phyloP scores from a whole-genome alignment of 129 eudicot genomes.

The Artemisia tridentata region DNA sequence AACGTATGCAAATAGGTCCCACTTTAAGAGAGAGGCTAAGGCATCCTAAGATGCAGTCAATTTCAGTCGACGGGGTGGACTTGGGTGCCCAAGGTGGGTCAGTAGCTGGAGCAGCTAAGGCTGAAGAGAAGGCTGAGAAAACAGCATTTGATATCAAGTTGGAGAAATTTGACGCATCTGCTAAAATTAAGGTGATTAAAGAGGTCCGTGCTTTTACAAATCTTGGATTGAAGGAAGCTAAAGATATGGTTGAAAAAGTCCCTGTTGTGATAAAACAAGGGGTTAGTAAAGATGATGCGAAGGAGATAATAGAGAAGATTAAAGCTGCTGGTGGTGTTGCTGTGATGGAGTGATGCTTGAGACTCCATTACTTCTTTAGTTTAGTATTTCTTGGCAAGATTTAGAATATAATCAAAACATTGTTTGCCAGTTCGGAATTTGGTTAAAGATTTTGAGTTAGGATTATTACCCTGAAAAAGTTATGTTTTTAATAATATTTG shows the following conservation, averaged over 20 bases:
- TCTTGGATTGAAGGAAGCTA: constrained; percentile 75
- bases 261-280: constrained; percentile 64
- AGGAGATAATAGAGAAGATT: constrained; percentile 54
- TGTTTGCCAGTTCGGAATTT: constrained; percentile 4
- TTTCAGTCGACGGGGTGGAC: constrained; percentile 58
- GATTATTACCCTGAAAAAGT: constrained; percentile 3
- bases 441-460: constrained; percentile 22
- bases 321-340: constrained; percentile 71
- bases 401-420: constrained; percentile 18
- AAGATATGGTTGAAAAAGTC: constrained; percentile 61
- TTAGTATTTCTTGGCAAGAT: constrained; percentile 16
- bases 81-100: constrained; percentile 50
- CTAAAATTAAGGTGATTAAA: constrained; percentile 69
- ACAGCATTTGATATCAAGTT: constrained; percentile 66
- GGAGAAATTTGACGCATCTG: constrained; percentile 60
- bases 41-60: constrained; percentile 59
- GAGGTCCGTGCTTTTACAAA: constrained; percentile 66
- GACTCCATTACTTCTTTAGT: background rate
- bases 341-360: constrained; percentile 54
- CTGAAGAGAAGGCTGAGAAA: constrained; percentile 60
- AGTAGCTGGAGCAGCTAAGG: constrained; percentile 45
- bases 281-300: constrained; percentile 69
- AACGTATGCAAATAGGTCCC: constrained; percentile 57
- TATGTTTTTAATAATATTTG: constrained; percentile 30
- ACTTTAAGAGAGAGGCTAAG: constrained; percentile 42